phyloP scores from a whole-genome alignment of 164 flowering plant genomes.

The Tetracentron sinense region DNA sequence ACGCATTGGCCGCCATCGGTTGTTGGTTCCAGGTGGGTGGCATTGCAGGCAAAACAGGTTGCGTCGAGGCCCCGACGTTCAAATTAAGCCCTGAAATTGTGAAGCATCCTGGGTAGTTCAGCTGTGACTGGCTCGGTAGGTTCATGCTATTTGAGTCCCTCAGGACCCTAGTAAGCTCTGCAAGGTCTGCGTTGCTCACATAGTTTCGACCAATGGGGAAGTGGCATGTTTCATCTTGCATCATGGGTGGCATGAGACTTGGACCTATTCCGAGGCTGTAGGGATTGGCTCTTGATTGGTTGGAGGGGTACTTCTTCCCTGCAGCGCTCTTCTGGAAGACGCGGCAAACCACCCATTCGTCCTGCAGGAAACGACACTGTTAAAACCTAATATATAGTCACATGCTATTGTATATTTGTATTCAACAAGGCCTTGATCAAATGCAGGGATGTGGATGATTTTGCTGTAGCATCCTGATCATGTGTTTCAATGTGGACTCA shows the following conservation, averaged over 20 bases:
- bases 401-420: too few species aligned
- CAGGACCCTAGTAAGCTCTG: slow-evolving; percentile 48
- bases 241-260: slow-evolving; percentile 25
- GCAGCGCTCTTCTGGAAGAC: slow-evolving; percentile 79
- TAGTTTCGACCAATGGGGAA: slow-evolving; percentile 45
- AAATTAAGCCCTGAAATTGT: slow-evolving; percentile 73
- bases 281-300: slow-evolving; percentile 40
- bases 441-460: not conserved
- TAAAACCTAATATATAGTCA: not conserved
- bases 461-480: not conserved
- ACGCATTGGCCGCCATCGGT: slow-evolving; percentile 12
- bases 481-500: not conserved
- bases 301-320: slow-evolving; percentile 58
- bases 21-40: slow-evolving; percentile 30
- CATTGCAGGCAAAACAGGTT: slow-evolving; percentile 22
- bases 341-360: slow-evolving; percentile 98
- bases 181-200: slow-evolving; percentile 44
- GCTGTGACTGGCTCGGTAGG: slow-evolving; percentile 37
- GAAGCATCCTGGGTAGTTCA: slow-evolving; percentile 49
- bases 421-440: not conserved
- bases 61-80: slow-evolving; percentile 45
- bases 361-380: slow-evolving; percentile 39
- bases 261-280: slow-evolving; percentile 45
- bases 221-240: slow-evolving; percentile 36
- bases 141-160: slow-evolving; percentile 29